These are phyloP conservation scores for Lactarius deliciosus DNA, from an alignment of 768 basidiomycete genomes.

Conservation along the genomic window DNA sequence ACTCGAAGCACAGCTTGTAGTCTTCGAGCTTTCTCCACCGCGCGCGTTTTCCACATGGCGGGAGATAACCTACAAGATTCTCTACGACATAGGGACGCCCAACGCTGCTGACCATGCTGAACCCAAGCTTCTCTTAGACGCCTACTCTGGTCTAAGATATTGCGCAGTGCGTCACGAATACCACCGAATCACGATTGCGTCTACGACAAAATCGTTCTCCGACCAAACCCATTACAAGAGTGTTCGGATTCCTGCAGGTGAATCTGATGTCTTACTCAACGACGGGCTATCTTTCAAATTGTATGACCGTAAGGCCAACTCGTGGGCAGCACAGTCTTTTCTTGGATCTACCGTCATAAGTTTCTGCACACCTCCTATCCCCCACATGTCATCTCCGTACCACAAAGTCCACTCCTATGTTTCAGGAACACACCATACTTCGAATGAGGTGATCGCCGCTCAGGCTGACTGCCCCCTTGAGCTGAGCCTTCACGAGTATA, in stretches of 20 bases:
- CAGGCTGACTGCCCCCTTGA: constrained; percentile 43
- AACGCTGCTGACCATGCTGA: not conserved
- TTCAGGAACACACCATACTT: constrained; percentile 27
- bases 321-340: not conserved
- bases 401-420: not conserved
- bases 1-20: no score
- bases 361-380: not conserved
- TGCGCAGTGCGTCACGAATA: not conserved
- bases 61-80: not conserved
- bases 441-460: constrained; percentile 44
- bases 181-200: constrained; percentile 5
- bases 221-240: not conserved
- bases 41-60: constrained; percentile 9
- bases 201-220: not conserved
- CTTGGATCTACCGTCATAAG: no score
- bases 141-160: not conserved
- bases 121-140: not conserved
- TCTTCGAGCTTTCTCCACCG: not conserved
- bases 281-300: not conserved
- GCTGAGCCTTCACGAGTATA: constrained; percentile 46
- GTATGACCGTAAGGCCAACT: not conserved
- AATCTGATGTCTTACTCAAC: not conserved
- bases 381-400: not conserved
- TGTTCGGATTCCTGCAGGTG: not conserved
- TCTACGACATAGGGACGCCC: not conserved